A percentile compares a stretch with the other conserved stretches of the same genome.
Conservation (phyloP, 345 rosid species). For the Excoecaria agallocha region DNA sequence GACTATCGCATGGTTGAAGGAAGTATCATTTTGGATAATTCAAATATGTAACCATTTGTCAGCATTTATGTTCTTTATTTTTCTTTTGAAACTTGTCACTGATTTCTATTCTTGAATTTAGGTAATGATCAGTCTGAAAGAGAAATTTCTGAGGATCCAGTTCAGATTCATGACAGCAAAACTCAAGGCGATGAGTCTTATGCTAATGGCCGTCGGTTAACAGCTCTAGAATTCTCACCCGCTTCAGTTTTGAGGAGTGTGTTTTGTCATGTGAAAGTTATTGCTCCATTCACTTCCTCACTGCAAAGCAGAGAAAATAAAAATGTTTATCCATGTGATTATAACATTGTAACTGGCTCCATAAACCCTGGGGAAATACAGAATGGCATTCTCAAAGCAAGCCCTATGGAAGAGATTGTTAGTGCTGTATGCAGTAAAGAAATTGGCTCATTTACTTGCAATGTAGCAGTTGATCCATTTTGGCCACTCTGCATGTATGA, state of each 20-base stretch:
- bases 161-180: constrained; percentile 28
- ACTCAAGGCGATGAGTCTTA: constrained; percentile 31
- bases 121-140: constrained; percentile 41
- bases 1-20: not conserved
- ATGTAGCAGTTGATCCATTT: constrained; percentile 62
- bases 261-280: constrained; percentile 50
- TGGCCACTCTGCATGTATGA: constrained; percentile 91
- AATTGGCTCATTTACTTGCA: constrained; percentile 46
- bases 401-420: constrained; percentile 26
- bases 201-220: constrained; percentile 22
- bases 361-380: constrained; percentile 32
- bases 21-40: not conserved
- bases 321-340: constrained; percentile 18
- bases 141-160: constrained; percentile 35
- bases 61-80: constrained; percentile 1
- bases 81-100: constrained; percentile 10
- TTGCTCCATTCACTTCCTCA: constrained; percentile 22
- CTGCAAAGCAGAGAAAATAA: constrained; percentile 27
- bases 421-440: constrained; percentile 32
- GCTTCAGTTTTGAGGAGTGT: constrained; percentile 50
- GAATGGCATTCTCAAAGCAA: constrained; percentile 22
- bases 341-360: constrained; percentile 21
- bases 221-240: constrained; percentile 29
- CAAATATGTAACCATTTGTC: constrained; percentile 7
- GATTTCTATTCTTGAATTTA: constrained; percentile 28